These are phyloP conservation scores for Citrus cavaleriei DNA, from an alignment of 345 rosid genomes.

Conservation along the genomic window DNA sequence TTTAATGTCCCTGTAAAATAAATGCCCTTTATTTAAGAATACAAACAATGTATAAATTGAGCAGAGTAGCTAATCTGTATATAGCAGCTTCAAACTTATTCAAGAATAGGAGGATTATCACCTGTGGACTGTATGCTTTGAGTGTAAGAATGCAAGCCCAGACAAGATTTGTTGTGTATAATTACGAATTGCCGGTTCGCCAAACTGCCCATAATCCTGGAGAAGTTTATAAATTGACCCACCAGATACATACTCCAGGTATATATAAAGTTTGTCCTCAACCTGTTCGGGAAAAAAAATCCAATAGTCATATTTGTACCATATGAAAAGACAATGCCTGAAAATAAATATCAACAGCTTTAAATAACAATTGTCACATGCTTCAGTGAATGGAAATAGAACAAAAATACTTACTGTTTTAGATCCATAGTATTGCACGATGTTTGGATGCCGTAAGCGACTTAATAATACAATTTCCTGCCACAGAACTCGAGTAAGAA, in stretches of 20 bases:
- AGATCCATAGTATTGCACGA: constrained; percentile 78
- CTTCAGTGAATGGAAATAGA: not conserved
- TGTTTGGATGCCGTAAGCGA: constrained; percentile 63
- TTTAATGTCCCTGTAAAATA: constrained; percentile 59
- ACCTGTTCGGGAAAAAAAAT: constrained; percentile 34
- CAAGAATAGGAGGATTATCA: constrained; percentile 16
- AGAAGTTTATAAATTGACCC: constrained; percentile 81
- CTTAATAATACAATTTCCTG: constrained; percentile 76
- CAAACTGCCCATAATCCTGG: constrained; percentile 71
- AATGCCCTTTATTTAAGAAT: constrained; percentile 8
- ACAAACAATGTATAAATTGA: not conserved
- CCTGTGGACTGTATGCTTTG: constrained; percentile 73
- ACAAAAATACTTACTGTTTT: constrained; percentile 41
- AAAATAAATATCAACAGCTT: not conserved
- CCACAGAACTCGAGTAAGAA: constrained; percentile 4
- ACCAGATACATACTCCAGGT: constrained; percentile 77
- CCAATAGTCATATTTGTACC: not conserved
- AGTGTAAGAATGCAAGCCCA: constrained; percentile 69
- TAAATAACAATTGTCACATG: not conserved
- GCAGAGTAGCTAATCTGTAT: not conserved
- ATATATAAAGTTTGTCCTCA: constrained; percentile 62
- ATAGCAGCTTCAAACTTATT: not conserved
- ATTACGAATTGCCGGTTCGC: constrained; percentile 63
- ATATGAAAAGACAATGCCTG: not conserved
- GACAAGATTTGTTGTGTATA: constrained; percentile 75